Evolutionary conservation across 176 grass and related monocot species (phyloP).

Genomic region (Thinopyrum elongatum): DNA sequence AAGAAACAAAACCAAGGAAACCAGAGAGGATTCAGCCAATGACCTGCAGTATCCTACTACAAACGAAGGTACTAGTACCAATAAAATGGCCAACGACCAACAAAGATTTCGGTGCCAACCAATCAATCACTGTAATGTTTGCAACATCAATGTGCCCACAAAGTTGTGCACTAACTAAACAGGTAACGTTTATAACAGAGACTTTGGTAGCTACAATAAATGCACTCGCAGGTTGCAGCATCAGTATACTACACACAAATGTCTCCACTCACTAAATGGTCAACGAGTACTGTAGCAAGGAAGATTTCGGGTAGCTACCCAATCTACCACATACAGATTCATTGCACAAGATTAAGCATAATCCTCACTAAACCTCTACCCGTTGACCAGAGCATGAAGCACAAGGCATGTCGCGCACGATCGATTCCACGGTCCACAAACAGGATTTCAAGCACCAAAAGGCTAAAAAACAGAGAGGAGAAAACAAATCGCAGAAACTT

Average conservation of each 20-base stretch:
- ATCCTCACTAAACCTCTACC: neutral
- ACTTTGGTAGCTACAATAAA: neutral
- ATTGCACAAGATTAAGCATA: neutral
- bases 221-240: conserved; percentile 4
- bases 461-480: no score
- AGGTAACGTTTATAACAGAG: neutral
- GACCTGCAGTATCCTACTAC: neutral
- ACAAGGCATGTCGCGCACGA: neutral
- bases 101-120: neutral
- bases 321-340: neutral
- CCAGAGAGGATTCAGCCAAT: neutral
- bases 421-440: no score
- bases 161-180: neutral
- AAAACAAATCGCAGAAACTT: neutral
- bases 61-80: neutral
- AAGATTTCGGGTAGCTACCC: neutral
- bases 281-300: neutral
- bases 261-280: neutral
- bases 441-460: no score
- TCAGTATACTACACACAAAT: neutral
- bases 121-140: neutral
- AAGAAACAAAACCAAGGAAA: neutral
- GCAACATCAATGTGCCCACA: conserved; percentile 1
- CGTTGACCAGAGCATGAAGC: neutral
- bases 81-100: neutral